Conservation (phyloP, 108 stramenopile genomes). For the Discostella pseudostelligera region DNA sequence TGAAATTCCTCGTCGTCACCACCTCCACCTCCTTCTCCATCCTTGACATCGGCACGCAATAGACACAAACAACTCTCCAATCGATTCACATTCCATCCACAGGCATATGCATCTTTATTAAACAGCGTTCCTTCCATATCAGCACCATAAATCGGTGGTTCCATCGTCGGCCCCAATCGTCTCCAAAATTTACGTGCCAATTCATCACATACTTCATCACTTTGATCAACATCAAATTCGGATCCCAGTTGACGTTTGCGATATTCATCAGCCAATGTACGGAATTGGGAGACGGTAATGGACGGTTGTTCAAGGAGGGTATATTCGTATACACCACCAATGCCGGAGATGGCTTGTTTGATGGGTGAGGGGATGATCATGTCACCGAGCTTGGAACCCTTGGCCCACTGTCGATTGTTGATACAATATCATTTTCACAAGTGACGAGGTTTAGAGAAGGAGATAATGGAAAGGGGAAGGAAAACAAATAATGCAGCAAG, state of each 20-base stretch:
- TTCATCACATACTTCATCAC: slow-evolving; percentile 59
- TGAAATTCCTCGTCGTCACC: slow-evolving; percentile 47
- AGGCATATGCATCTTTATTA: slow-evolving; percentile 65
- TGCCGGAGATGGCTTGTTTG: slow-evolving; percentile 71
- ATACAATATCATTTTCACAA: slow-evolving; percentile 10
- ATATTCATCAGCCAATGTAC: slow-evolving; percentile 77
- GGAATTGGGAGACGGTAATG: slow-evolving; percentile 62
- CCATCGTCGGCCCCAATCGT: slow-evolving; percentile 89
- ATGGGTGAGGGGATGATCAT: slow-evolving; percentile 70
- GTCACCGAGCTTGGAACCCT: slow-evolving; percentile 75
- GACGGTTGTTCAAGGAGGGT: slow-evolving; percentile 67
- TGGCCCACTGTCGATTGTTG: slow-evolving; percentile 51
- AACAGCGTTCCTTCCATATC: slow-evolving; percentile 94
- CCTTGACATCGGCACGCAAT: slow-evolving; percentile 42
- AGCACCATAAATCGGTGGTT: slow-evolving; percentile 90
- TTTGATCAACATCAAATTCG: slow-evolving; percentile 32
- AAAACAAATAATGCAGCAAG: too few relatives aligned
- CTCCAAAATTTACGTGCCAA: slow-evolving; percentile 91
- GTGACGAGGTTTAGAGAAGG: too few relatives aligned
- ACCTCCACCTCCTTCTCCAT: slow-evolving; percentile 13
- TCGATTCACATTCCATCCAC: slow-evolving; percentile 86
- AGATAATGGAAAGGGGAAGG: too few relatives aligned
- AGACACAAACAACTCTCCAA: slow-evolving; percentile 55
- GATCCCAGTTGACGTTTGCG: slow-evolving; percentile 63
- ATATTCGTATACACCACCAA: slow-evolving; percentile 86